phyloP scores from a whole-genome alignment of 176 grass and related monocot species.

The Lolium perenne region DNA sequence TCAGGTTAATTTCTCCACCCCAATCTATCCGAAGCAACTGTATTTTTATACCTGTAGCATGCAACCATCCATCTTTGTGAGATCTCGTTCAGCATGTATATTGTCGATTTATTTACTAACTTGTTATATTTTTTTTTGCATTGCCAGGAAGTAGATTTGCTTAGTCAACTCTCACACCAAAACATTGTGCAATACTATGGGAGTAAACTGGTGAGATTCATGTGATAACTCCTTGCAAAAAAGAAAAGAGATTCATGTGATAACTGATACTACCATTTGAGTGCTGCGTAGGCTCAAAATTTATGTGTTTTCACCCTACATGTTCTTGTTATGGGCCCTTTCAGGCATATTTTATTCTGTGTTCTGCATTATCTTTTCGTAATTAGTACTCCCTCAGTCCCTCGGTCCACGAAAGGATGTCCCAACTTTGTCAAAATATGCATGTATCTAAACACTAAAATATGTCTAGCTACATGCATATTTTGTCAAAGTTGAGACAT shows the following conservation, averaged over 20 bases:
- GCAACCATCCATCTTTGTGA: constrained; percentile 9
- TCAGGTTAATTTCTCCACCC: constrained; percentile 63
- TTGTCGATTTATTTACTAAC: constrained; percentile 28
- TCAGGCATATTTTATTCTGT: background rate
- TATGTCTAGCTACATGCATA: too few relatives aligned
- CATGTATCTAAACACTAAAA: too few relatives aligned
- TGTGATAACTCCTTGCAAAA: constrained; percentile 2
- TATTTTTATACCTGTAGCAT: background rate
- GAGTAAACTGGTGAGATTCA: constrained; percentile 76
- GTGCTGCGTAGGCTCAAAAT: background rate
- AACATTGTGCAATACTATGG: constrained; percentile 96
- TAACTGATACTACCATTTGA: constrained; percentile 16
- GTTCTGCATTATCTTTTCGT: background rate
- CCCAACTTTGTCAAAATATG: too few relatives aligned
- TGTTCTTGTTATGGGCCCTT: background rate
- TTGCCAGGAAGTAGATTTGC: constrained; percentile 91
- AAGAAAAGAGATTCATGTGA: constrained; percentile 40
- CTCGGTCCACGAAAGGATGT: too few relatives aligned
- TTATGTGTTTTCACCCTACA: constrained; percentile 8
- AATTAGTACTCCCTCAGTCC: background rate
- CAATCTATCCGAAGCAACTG: constrained; percentile 16
- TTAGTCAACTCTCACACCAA: constrained; percentile 79
- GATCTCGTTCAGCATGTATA: background rate
- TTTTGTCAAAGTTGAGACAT: too few relatives aligned
- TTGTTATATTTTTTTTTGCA: constrained; percentile 11